Percentiles rank a stretch among this genome's conserved stretches.
These are phyloP conservation scores for Tricholoma matsutake DNA, from an alignment of 768 basidiomycete species.

Conservation along the genomic window DNA sequence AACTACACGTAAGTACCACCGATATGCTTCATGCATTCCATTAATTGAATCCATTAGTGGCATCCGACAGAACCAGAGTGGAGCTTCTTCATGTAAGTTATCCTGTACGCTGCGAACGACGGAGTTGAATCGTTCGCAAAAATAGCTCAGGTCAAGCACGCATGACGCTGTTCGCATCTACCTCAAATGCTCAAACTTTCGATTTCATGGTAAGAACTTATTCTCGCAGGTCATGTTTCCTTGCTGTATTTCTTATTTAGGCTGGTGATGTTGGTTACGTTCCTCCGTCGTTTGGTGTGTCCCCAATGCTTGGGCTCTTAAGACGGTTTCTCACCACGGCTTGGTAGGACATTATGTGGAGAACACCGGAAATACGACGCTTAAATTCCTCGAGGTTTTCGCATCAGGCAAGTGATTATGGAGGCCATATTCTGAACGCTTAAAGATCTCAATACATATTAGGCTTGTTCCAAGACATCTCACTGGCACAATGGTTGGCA, in stretches of 20 bases:
- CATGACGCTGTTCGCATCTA: constrained; percentile 58
- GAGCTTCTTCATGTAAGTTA: constrained; percentile 52
- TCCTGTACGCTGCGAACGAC: constrained; percentile 19
- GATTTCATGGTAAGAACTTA: constrained; percentile 44
- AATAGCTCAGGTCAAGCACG: constrained; percentile 52
- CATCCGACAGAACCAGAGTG: constrained; percentile 71
- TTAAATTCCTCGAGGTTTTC: constrained; percentile 63
- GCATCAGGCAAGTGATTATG: constrained; percentile 37
- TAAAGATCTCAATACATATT: constrained; percentile 12
- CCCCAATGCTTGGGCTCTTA: neutral
- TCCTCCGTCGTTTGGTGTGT: constrained; percentile 33
- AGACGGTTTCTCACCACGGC: neutral
- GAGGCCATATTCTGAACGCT: constrained; percentile 4
- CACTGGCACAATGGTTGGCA: constrained; percentile 61
- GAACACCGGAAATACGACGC: constrained; percentile 58
- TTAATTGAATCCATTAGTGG: constrained; percentile 42
- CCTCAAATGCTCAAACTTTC: constrained; percentile 56
- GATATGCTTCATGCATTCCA: neutral
- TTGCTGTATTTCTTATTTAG: constrained; percentile 13
- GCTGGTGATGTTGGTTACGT: constrained; percentile 39
- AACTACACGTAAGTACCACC: constrained; percentile 45
- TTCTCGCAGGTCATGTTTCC: neutral
- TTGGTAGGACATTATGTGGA: constrained; percentile 52
- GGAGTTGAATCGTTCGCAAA: neutral
- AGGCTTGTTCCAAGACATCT: constrained; percentile 49